phyloP scores from a whole-genome alignment of 352 stramenopile genomes.

The Globisporangium nodosum region DNA sequence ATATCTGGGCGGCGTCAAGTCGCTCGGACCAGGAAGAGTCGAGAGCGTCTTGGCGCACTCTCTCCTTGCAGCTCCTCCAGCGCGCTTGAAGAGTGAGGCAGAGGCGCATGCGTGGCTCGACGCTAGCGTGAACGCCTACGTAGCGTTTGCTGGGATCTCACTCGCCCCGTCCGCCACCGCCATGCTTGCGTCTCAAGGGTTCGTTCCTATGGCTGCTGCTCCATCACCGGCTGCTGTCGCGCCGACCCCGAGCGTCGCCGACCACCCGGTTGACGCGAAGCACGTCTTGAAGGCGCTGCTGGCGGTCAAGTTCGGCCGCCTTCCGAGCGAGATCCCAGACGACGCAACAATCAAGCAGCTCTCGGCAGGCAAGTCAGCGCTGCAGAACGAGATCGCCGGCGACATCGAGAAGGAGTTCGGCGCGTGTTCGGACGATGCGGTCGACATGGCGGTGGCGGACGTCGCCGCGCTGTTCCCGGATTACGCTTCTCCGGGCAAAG shows the following conservation, averaged over 20 bases:
- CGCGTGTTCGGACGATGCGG: conserved; percentile 61
- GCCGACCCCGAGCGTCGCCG: conserved; percentile 42
- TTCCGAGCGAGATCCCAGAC: conserved; percentile 55
- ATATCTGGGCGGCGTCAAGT: conserved; percentile 53
- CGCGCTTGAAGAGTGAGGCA: conserved; percentile 63
- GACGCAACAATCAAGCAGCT: conserved; percentile 75
- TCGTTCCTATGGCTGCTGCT: not conserved
- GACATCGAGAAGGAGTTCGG: conserved; percentile 86
- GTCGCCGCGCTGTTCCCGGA: conserved; percentile 59
- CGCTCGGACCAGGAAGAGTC: conserved; percentile 58
- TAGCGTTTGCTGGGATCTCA: conserved; percentile 64
- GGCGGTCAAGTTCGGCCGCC: conserved; percentile 70
- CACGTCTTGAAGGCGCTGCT: conserved; percentile 77
- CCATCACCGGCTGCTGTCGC: conserved; percentile 29
- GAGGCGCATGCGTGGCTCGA: conserved; percentile 83
- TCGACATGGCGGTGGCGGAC: conserved; percentile 71
- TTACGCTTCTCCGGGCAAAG: conserved; percentile 72
- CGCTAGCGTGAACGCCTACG: conserved; percentile 59
- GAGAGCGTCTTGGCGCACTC: conserved; percentile 75
- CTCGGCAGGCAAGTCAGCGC: conserved; percentile 69
- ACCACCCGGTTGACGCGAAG: conserved; percentile 61
- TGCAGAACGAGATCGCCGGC: conserved; percentile 88
- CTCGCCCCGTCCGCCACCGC: conserved; percentile 23
- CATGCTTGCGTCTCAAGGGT: not conserved
- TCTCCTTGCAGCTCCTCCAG: conserved; percentile 46